Conservation (phyloP, 2,329 filamentous ascomycete species). For the Fusarium dimerum region DNA sequence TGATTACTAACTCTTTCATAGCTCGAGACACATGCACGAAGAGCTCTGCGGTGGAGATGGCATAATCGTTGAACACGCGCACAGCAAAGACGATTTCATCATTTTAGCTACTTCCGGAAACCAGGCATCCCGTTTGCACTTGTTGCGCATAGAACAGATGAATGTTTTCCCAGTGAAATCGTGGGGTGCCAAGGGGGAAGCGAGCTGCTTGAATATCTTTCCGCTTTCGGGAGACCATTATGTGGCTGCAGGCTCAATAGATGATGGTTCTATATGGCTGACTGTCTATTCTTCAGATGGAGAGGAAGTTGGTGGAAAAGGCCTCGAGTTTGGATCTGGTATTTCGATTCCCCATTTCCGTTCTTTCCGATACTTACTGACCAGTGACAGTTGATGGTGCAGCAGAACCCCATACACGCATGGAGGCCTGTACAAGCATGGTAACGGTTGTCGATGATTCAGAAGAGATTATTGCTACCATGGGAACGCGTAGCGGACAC, state of each 20-base stretch:
- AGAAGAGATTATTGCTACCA: slow-evolving; percentile 36
- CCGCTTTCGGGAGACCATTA: slow-evolving; percentile 25
- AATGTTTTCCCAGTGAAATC: slow-evolving; percentile 30
- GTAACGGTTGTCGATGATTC: slow-evolving; percentile 32
- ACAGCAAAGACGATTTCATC: slow-evolving; percentile 38
- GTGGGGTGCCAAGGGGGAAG: slow-evolving; percentile 45
- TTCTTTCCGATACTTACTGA: slow-evolving; percentile 4
- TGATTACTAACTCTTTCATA: slow-evolving; percentile 19
- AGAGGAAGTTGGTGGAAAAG: slow-evolving; percentile 13
- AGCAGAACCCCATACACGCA: slow-evolving; percentile 2
- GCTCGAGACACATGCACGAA: slow-evolving; percentile 33
- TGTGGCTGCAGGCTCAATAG: slow-evolving; percentile 38
- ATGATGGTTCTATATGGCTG: slow-evolving; percentile 35
- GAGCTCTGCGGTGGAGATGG: slow-evolving; percentile 33
- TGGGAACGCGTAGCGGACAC: slow-evolving; percentile 55
- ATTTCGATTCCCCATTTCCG: background rate
- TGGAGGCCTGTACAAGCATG: slow-evolving; percentile 51
- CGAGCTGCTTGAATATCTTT: slow-evolving; percentile 49
- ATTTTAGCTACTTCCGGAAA: slow-evolving; percentile 44
- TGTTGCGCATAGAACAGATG: slow-evolving; percentile 39
- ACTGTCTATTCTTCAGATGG: slow-evolving; percentile 33
- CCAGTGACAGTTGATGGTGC: background rate
- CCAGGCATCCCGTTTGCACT: slow-evolving; percentile 40
- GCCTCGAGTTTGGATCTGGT: slow-evolving; percentile 17
- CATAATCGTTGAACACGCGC: slow-evolving; percentile 44